Evolutionary conservation across 495 filamentous ascomycete species (phyloP).

Genomic region (Podospora australis): DNA sequence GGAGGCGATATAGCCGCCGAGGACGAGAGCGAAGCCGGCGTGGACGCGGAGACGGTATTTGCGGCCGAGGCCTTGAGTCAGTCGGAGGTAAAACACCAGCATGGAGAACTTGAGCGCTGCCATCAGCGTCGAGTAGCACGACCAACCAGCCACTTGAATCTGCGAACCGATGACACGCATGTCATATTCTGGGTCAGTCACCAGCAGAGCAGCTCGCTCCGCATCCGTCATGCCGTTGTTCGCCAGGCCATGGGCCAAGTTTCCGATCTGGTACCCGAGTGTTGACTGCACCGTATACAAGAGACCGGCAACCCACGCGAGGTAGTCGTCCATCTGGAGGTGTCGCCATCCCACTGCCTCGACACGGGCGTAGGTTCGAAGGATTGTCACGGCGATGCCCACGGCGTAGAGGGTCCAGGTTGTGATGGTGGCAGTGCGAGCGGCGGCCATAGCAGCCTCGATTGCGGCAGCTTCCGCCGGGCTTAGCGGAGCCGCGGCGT

Average conservation of each 20-base stretch:
- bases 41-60: conserved; percentile 47
- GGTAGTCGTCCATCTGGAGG: conserved; percentile 34
- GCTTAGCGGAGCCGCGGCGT: no score
- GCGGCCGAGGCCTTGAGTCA: conserved; percentile 43
- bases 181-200: conserved; percentile 42
- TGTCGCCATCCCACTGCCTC: conserved; percentile 28
- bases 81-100: conserved; percentile 50
- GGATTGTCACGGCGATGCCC: conserved; percentile 27
- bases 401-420: conserved; percentile 41
- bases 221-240: conserved; percentile 57
- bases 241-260: conserved; percentile 48
- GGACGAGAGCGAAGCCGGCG: conserved; percentile 46
- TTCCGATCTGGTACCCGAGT: conserved; percentile 33
- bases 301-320: conserved; percentile 33
- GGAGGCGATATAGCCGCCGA: conserved; percentile 43
- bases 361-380: conserved; percentile 32
- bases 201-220: conserved; percentile 37
- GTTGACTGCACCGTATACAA: conserved; percentile 33
- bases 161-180: conserved; percentile 49
- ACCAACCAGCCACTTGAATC: conserved; percentile 53
- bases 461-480: conserved; percentile 30
- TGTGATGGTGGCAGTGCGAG: conserved; percentile 34
- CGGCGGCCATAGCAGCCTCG: conserved; percentile 24
- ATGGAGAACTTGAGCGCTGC: conserved; percentile 52
- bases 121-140: conserved; percentile 47